A percentile compares a stretch with the other conserved stretches of the same genome.
These are phyloP conservation scores for Botrytis hyacinthi DNA, from an alignment of 2,329 filamentous ascomycete species.

Conservation along the genomic window DNA sequence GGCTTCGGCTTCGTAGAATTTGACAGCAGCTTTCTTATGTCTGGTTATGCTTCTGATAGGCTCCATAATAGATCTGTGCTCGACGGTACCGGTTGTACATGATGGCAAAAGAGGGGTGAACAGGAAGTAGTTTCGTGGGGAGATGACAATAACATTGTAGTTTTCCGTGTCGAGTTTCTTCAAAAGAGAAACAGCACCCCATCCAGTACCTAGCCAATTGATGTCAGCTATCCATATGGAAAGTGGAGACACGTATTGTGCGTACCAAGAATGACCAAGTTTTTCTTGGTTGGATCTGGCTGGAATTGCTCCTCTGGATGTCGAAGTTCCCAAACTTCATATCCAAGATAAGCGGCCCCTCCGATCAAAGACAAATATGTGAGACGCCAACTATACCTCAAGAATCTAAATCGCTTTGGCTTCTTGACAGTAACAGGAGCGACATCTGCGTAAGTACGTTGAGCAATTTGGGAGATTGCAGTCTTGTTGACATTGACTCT, in stretches of 20 bases:
- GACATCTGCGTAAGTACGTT: constrained; percentile 44
- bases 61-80: constrained; percentile 99
- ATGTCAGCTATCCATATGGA: constrained; percentile 16
- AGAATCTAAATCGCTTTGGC: constrained; percentile 60
- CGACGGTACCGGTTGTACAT: constrained; percentile 94
- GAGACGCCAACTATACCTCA: constrained; percentile 81
- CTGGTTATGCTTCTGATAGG: constrained; percentile 93
- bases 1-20: constrained; percentile 97
- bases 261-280: constrained; percentile 88
- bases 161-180: constrained; percentile 99
- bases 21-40: constrained; percentile 89
- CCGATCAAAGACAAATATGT: constrained; percentile 73
- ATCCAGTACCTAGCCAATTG: constrained; percentile 73
- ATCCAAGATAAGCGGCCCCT: constrained; percentile 68
- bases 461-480: constrained; percentile 42
- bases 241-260: constrained; percentile 3
- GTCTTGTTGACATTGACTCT: constrained; percentile 30
- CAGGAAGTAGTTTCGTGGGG: constrained; percentile 98
- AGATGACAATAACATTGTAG: constrained; percentile 98
- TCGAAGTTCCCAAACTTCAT: constrained; percentile 78
- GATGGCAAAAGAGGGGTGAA: constrained; percentile 97
- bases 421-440: constrained; percentile 48
- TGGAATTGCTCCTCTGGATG: constrained; percentile 76
- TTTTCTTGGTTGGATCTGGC: constrained; percentile 91
- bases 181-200: constrained; percentile 91